These are phyloP conservation scores for Backusella sp. DNA, from an alignment of 192 early-diverging fungal genomes.

Conservation along the genomic window DNA sequence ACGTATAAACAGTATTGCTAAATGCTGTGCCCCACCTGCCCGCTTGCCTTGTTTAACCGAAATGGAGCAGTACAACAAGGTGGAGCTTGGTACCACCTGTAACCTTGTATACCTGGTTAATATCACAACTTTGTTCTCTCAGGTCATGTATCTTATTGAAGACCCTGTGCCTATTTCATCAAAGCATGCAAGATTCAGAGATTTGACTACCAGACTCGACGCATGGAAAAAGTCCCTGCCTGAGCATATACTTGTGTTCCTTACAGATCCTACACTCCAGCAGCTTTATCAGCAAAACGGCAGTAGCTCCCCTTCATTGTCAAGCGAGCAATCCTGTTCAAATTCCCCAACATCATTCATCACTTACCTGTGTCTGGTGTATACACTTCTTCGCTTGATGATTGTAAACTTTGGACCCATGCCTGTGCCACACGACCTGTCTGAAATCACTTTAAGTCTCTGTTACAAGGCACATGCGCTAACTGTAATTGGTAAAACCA, in stretches of 20 bases:
- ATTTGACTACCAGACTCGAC: neutral
- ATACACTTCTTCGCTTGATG: neutral
- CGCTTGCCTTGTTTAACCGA: neutral
- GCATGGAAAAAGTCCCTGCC: conserved; percentile 1
- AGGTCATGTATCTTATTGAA: neutral
- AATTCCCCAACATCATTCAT: neutral
- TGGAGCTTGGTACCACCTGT: neutral
- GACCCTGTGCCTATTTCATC: neutral
- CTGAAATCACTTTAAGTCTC: neutral
- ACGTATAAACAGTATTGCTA: neutral
- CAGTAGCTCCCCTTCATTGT: neutral
- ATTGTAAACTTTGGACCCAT: neutral
- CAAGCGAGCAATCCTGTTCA: neutral
- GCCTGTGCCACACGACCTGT: neutral
- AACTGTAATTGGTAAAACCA: neutral
- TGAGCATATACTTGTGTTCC: neutral
- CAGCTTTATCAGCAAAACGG: neutral
- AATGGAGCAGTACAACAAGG: neutral
- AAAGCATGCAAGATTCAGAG: neutral
- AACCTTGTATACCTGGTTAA: conserved; percentile 7
- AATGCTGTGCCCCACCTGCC: neutral
- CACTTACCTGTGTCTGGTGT: neutral
- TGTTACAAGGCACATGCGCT: neutral
- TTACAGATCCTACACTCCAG: neutral
- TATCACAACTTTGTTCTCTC: neutral